A percentile compares a stretch with the other conserved stretches of the same genome.
Conservation (phyloP, 306 rosid genomes). For the Cercis canadensis region DNA sequence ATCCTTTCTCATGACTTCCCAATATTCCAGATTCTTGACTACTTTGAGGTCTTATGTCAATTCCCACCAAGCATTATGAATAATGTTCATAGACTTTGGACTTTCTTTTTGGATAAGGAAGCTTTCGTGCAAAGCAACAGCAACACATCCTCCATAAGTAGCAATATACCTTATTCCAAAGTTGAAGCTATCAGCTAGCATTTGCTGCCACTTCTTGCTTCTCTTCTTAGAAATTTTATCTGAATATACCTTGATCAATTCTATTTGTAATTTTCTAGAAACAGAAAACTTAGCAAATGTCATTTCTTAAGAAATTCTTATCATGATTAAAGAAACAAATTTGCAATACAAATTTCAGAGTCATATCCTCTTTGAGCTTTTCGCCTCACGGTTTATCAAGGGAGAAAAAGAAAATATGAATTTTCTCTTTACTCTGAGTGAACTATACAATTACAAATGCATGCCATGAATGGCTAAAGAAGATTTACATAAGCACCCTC, state of each 20-base stretch:
- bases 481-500: too few species aligned
- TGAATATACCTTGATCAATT: too few species aligned
- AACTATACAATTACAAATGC: too few species aligned
- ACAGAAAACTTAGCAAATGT: too few species aligned
- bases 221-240: background rate
- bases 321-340: conserved; percentile 21
- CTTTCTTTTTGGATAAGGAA: conserved; percentile 45
- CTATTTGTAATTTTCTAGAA: too few species aligned
- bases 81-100: conserved; percentile 17
- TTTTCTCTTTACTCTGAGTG: too few species aligned
- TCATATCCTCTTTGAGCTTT: background rate
- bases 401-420: conserved; percentile 8
- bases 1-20: conserved; percentile 46
- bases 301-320: too few species aligned
- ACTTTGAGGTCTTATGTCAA: conserved; percentile 25
- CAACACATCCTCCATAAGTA: conserved; percentile 42
- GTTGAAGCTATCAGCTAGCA: conserved; percentile 30
- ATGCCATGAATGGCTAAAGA: too few species aligned
- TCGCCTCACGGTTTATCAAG: background rate
- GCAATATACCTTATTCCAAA: conserved; percentile 48
- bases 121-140: conserved; percentile 45
- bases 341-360: background rate
- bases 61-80: conserved; percentile 12
- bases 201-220: background rate
- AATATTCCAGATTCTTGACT: conserved; percentile 63